Evolutionary conservation across 352 stramenopile species (phyloP), one percentile per base, ranked within the genome.

Genomic region (Phytopythium litorale): DNA sequence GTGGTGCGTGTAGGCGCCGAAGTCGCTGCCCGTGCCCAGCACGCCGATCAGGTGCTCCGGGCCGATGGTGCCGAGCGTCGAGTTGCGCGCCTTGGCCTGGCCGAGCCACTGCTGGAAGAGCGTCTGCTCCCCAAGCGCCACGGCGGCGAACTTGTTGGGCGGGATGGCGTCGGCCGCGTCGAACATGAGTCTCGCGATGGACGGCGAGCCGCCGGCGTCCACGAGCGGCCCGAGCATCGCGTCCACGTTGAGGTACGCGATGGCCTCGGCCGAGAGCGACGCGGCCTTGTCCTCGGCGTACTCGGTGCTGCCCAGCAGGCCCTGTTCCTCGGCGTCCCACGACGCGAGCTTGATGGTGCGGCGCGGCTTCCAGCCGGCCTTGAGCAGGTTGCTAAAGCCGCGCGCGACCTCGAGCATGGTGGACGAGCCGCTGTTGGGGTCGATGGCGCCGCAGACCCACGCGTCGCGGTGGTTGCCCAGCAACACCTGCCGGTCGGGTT

Each of bases 401-500:
- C 78, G 77, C 3, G 84, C 88, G 8, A 97, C 66, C 70, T 97
- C 89, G 1, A 96, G 56, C 56, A 97, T 68, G 1, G 75, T 65
- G 0, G 84, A 72, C 3, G 88, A 95, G 12, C 88, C 89, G 37
- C 73, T 91, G 54, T 92, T 92, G 7, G 89, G 89, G 62, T 97
- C 89, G 19, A 87, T 81, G 0, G 88, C 89, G 13, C 88, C 89
- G 58, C 88, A 96, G 0, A 97, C 85, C 89, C 89, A 97, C 3
- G 85, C 88, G 60, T 97, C 89, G 13, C 89, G 81, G 60, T 97
- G 89, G 66, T 97, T 97, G 23, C 87, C 85, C n/a, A 96, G 67
- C n/a, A 97, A 56, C 4, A 96, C 75, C 19, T 79, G 81, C 59
- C 79, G 71, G 9, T 92, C 78, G 0, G 85, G 69, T n/a, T 79